Evolutionary conservation across 768 basidiomycete genomes (phyloP), one percentile per base, ranked within the genome.

Genomic region (Chalciporus sphaerocephalus): DNA sequence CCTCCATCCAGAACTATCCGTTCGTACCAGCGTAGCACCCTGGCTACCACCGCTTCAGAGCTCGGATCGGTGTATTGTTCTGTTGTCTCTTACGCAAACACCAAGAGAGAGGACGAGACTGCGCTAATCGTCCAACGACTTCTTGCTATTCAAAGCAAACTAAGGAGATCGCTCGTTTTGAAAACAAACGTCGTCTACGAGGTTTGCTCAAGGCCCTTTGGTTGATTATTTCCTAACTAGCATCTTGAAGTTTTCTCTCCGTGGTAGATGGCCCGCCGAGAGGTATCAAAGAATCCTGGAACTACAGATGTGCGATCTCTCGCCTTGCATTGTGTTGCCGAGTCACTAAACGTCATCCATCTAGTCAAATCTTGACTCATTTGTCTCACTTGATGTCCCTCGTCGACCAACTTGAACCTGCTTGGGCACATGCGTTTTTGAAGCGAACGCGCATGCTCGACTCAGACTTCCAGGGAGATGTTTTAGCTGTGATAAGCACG

Each of bases 401-500:
- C 11, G 66, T 89, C 8, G 76, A 80, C 35, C 78, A 83, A 48
- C 70, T 93, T 39, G 85, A 91, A 38, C 80, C 81, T 2, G 73
- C 80, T 10, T 94, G 92, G 91, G 73, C 83, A 1, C 72, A 74
- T 10, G 90, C 90, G 0, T 81, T 92, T 51, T 72, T 93, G 15
- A 75, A 76, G 16, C 70, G 90, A 24, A 87, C 88, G 0, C 73
- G 87, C 10, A 76, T 94, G 48, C 69, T 83, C 27, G 89, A 93
- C 58, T 73, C 83, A 0, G 80, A 83, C 51, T 93, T 93, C 53
- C 82, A 92, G 51, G 92, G 91, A 1, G 90, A 92, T 45, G 73
- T 91, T 6, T 72, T 93, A 4, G 86, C 90, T 9, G 86, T 92
- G 6, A 81, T 92, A 47, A 84, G 86, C 85, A 48, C 40, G 78